These are phyloP conservation scores for Hibiscus trionum DNA, from an alignment of 345 rosid genomes.

Conservation along the genomic window DNA sequence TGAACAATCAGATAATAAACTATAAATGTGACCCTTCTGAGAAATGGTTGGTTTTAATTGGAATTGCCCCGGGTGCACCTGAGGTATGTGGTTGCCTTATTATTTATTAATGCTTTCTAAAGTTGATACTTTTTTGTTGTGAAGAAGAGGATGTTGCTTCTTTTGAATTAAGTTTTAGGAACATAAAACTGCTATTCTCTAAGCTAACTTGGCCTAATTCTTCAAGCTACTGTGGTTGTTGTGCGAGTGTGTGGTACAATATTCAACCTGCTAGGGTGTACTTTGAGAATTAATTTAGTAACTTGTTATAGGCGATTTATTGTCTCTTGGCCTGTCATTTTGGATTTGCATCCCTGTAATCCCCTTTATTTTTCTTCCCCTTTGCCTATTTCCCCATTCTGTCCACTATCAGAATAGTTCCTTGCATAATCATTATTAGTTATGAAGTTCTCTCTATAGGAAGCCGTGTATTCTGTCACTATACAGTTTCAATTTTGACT, in stretches of 20 bases:
- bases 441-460: background rate
- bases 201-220: background rate
- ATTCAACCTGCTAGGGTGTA: background rate
- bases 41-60: constrained; percentile 96
- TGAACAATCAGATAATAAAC: constrained; percentile 91
- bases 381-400: background rate
- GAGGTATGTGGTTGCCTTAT: constrained; percentile 46
- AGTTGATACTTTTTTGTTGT: background rate
- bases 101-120: background rate
- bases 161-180: background rate
- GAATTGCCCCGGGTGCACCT: constrained; percentile 94
- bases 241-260: background rate
- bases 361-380: background rate
- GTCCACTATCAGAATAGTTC: background rate
- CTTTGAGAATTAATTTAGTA: background rate
- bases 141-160: background rate
- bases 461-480: background rate
- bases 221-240: background rate
- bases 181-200: background rate
- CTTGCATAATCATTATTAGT: background rate
- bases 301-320: background rate
- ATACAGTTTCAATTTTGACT: constrained; percentile 12
- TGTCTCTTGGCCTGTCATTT: background rate
- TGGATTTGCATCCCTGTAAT: background rate
- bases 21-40: constrained; percentile 86